Percentiles rank a stretch among this genome's conserved stretches.
Conservation (phyloP, 2,329 filamentous ascomycete species). For the Pyrenochaeta sp. region DNA sequence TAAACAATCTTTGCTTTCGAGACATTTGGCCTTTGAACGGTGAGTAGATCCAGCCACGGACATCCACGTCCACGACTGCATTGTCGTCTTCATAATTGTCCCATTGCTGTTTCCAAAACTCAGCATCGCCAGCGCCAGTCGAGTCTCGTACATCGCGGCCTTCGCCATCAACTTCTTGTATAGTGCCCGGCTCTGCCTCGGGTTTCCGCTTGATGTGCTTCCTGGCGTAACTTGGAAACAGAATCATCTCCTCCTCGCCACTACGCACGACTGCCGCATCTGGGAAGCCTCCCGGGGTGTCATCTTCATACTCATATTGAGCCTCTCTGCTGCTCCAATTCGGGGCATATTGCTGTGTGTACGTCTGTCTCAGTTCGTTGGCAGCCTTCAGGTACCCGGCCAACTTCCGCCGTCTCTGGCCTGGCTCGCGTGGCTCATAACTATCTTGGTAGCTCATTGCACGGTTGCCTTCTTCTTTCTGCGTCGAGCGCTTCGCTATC, state of each 20-base stretch:
- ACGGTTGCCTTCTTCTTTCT: slow-evolving; percentile 29
- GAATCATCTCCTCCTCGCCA: slow-evolving; percentile 88
- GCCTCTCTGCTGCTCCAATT: slow-evolving; percentile 57
- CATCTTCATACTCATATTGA: slow-evolving; percentile 50
- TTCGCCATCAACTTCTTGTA: slow-evolving; percentile 49
- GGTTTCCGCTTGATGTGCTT: slow-evolving; percentile 65
- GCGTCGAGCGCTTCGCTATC: slow-evolving; percentile 34
- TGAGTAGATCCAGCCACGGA: slow-evolving; percentile 92
- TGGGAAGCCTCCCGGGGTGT: slow-evolving; percentile 79
- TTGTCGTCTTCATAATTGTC: slow-evolving; percentile 80
- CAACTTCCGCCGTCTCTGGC: slow-evolving; percentile 78
- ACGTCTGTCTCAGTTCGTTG: slow-evolving; percentile 74
- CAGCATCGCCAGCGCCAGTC: slow-evolving; percentile 64
- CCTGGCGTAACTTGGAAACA: slow-evolving; percentile 94
- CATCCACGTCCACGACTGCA: slow-evolving; percentile 90
- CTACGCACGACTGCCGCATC: slow-evolving; percentile 81
- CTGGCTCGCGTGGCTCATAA: slow-evolving; percentile 63
- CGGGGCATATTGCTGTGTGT: slow-evolving; percentile 62
- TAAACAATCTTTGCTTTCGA: slow-evolving; percentile 82
- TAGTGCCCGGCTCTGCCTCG: slow-evolving; percentile 44
- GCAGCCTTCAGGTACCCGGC: slow-evolving; percentile 75
- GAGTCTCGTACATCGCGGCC: slow-evolving; percentile 54
- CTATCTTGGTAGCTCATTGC: slow-evolving; percentile 44
- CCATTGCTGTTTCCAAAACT: slow-evolving; percentile 82
- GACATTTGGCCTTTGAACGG: slow-evolving; percentile 86